Evolutionary conservation across 2,329 filamentous ascomycete species (phyloP).

Genomic region (Aspergillus pseudoviridinutans): DNA sequence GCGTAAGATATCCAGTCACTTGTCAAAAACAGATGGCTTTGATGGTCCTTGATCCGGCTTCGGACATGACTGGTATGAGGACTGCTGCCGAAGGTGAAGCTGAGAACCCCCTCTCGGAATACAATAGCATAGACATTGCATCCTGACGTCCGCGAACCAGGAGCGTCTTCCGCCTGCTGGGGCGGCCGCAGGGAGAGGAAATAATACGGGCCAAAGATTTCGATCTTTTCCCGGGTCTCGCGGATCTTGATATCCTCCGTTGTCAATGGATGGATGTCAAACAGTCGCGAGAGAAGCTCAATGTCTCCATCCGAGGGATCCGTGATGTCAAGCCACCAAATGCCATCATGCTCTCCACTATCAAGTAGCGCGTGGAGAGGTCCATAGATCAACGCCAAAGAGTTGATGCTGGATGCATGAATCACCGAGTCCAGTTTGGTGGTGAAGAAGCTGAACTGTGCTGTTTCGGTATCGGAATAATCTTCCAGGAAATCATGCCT

Average conservation of each 20-base stretch:
- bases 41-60: constrained; percentile 79
- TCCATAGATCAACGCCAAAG: constrained; percentile 77
- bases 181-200: constrained; percentile 93
- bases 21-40: constrained; percentile 85
- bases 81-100: constrained; percentile 82
- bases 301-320: constrained; percentile 83
- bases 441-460: constrained; percentile 89
- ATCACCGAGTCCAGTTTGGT: constrained; percentile 86
- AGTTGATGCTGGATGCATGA: constrained; percentile 77
- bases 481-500: not conserved
- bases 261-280: constrained; percentile 89
- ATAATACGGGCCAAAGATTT: constrained; percentile 94
- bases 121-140: constrained; percentile 93
- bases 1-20: constrained; percentile 98
- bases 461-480: constrained; percentile 44
- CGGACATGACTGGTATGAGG: constrained; percentile 82
- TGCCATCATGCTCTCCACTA: constrained; percentile 58
- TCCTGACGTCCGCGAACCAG: constrained; percentile 75
- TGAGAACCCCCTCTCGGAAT: constrained; percentile 85
- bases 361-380: constrained; percentile 61
- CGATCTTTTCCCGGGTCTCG: constrained; percentile 92
- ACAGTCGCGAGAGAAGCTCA: constrained; percentile 81
- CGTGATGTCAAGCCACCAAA: constrained; percentile 97
- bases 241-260: constrained; percentile 91
- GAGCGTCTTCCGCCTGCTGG: constrained; percentile 67